Base-by-base conservation (phyloP, 352 stramenopile genomes). In the Phytophthora macrochlamydospora region DNA sequence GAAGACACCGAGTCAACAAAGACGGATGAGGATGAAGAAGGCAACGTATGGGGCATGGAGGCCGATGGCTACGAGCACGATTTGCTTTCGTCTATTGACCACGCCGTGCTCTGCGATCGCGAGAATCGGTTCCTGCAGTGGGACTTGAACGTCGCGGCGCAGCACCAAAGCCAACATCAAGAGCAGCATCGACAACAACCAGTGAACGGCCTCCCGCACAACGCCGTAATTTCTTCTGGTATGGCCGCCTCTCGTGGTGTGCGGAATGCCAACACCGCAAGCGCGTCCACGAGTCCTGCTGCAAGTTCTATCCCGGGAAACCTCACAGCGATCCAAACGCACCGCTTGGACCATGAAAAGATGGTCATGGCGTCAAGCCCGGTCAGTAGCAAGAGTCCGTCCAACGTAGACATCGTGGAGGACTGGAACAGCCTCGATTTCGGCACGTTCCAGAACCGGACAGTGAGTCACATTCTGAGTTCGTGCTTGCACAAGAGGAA, bases 401-500 rank as follows among this genome's bases (percentile, higher is more conserved):
- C 82, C 14, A 90, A 90, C 53, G 85, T 91, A 14, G 84, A 92
- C 65, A 84, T 84, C 18, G 76, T 89, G n/a, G 84, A 92, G 57
- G 81, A 92, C 53, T 93, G 85, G 85, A 88, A 85, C 63, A 85
- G 75, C 56, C 52, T 93, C 29, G 85, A 93, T 52, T 93, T 93
- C 59, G 82, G 85, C 6, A 93, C 82, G 9, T 93, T 91, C 55
- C 85, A 93, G 71, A 93, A 93, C 59, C 86, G 86, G 44, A 92
- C 83, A 9, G 86, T 94, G 48, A 94, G 85, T 65, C 86, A 92
- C 56, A 94, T 94, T 57, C 57, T 94, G 40, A 92, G 84, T 59
- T 92, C 86, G 4, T 94, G 86, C 56, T 62, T 92, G 58, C 82
- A 94, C 73, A 92, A 92, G 73, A 76, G 86, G 50, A 94, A 94